These are phyloP conservation scores for Dissophora globulifera DNA, from an alignment of 192 early-diverging fungal species.

Conservation along the genomic window DNA sequence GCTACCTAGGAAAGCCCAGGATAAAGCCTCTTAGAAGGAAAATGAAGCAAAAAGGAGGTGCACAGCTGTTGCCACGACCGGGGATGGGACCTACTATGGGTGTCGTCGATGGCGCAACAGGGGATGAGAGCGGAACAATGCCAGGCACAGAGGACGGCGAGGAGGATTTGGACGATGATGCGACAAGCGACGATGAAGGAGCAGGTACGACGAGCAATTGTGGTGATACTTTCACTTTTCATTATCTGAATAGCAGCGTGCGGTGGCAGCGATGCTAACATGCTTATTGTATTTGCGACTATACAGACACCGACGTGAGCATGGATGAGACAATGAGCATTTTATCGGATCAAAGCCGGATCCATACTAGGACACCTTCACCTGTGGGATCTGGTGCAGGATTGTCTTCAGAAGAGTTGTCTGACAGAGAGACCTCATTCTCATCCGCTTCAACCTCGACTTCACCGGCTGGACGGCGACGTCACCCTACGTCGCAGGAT, in stretches of 20 bases:
- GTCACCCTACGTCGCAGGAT: background rate
- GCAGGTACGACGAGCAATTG: background rate
- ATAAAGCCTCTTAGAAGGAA: constrained; percentile 15
- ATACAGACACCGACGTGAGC: constrained; percentile 37
- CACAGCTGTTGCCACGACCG: background rate
- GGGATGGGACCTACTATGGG: background rate
- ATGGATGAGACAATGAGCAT: constrained; percentile 44
- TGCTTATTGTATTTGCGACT: too few species aligned
- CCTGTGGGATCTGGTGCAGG: constrained; percentile 8
- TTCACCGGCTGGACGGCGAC: constrained; percentile 2
- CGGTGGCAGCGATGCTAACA: too few species aligned
- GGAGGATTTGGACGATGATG: constrained; percentile 13
- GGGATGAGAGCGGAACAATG: background rate
- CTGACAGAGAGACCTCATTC: constrained; percentile 47
- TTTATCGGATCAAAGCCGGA: constrained; percentile 13
- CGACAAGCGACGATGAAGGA: constrained; percentile 1
- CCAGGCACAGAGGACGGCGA: constrained; percentile 1
- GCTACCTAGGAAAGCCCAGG: constrained; percentile 8
- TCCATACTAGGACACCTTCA: constrained; percentile 16
- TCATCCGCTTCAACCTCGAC: constrained; percentile 24
- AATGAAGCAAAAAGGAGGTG: constrained; percentile 8
- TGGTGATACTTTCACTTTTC: background rate
- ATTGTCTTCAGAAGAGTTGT: constrained; percentile 34
- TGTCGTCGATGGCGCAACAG: background rate
- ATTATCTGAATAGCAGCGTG: too few species aligned